A percentile compares a stretch with the other conserved stretches of the same genome.
These are phyloP conservation scores for Ophiostoma quercus DNA, from an alignment of 2,329 filamentous ascomycete genomes.

Conservation along the genomic window DNA sequence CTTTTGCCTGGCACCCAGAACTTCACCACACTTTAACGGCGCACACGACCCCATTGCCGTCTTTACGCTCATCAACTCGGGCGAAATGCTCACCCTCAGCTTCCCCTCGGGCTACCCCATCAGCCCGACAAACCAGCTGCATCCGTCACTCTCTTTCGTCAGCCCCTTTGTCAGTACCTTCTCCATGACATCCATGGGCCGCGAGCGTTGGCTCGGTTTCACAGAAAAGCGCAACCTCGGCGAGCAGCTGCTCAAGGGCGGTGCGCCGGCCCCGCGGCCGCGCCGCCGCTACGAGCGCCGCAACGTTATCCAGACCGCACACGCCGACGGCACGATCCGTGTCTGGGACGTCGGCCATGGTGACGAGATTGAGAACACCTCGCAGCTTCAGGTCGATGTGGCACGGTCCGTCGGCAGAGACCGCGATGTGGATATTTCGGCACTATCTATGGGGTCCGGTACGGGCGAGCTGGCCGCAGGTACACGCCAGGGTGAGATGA, in stretches of 20 bases:
- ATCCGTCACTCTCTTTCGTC: constrained; percentile 78
- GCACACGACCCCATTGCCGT: constrained; percentile 87
- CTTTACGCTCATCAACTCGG: constrained; percentile 72
- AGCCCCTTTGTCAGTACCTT: constrained; percentile 80
- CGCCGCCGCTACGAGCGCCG: constrained; percentile 74
- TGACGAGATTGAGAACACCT: constrained; percentile 86
- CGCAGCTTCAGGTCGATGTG: constrained; percentile 78
- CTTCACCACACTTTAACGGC: constrained; percentile 78
- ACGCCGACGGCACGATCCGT: constrained; percentile 85
- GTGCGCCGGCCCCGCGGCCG: constrained; percentile 63
- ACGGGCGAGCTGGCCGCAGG: constrained; percentile 84
- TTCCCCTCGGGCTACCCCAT: constrained; percentile 92
- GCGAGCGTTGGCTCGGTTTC: constrained; percentile 83
- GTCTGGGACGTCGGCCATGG: constrained; percentile 89
- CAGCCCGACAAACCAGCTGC: constrained; percentile 85
- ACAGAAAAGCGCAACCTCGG: constrained; percentile 76
- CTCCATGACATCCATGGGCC: constrained; percentile 66
- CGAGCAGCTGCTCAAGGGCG: constrained; percentile 72
- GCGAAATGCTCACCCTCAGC: constrained; percentile 81
- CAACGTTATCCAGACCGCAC: constrained; percentile 78
- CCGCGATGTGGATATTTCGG: constrained; percentile 68
- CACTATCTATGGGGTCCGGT: constrained; percentile 72
- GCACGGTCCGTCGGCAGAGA: constrained; percentile 75
- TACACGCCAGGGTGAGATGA: constrained; percentile 73
- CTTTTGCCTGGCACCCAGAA: constrained; percentile 76